Conservation (phyloP, 108 stramenopile species). For the Cylindrotheca fusiformis region DNA sequence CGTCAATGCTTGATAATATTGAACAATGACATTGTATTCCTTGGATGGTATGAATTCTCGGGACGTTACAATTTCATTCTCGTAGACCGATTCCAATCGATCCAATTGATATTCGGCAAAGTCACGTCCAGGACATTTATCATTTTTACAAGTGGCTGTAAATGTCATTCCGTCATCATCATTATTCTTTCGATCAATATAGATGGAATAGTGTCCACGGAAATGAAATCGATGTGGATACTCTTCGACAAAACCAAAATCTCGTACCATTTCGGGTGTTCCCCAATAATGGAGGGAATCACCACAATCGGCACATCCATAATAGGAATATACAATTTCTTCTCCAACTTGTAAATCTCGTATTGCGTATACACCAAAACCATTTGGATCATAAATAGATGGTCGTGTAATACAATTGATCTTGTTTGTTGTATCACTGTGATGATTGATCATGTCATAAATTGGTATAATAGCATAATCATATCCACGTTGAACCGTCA, state of each 20-base stretch:
- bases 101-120: background rate
- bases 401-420: slow-evolving; percentile 3
- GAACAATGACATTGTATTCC: background rate
- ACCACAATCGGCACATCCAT: slow-evolving; percentile 10
- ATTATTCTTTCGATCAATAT: background rate
- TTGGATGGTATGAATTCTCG: background rate
- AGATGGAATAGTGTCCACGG: background rate
- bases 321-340: slow-evolving; percentile 9
- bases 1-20: background rate
- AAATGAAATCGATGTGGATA: slow-evolving; percentile 34
- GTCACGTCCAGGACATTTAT: background rate
- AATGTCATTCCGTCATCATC: background rate
- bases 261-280: slow-evolving; percentile 27
- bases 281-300: slow-evolving; percentile 7
- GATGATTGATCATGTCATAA: slow-evolving; percentile 59
- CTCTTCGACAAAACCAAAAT: slow-evolving; percentile 33
- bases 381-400: background rate
- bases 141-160: background rate
- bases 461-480: slow-evolving; percentile 44
- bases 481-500: slow-evolving; percentile 19
- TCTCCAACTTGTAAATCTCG: slow-evolving; percentile 2
- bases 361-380: slow-evolving; percentile 4
- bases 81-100: background rate
- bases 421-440: slow-evolving; percentile 40
- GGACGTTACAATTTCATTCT: background rate